A percentile compares a stretch with the other conserved stretches of the same genome.
These are phyloP conservation scores for Vachellia collinsii DNA, from an alignment of 306 rosid species.

Conservation along the genomic window DNA sequence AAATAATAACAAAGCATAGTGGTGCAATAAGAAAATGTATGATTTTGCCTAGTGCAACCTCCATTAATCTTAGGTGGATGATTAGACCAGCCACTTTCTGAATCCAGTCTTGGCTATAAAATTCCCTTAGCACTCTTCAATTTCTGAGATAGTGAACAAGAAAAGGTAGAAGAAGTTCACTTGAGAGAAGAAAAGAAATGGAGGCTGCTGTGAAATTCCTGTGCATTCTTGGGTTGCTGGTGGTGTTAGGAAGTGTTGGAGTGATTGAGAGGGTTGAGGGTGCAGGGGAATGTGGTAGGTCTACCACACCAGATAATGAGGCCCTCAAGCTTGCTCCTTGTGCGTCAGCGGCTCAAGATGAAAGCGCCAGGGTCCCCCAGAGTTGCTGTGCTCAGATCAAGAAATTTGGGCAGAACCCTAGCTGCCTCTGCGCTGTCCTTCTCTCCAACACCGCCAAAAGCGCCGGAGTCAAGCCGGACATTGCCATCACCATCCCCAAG, in stretches of 20 bases:
- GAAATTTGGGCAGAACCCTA: conserved; percentile 54
- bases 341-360: conserved; percentile 58
- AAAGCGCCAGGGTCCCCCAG: conserved; percentile 50
- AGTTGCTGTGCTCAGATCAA: conserved; percentile 56
- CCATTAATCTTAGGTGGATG: conserved; percentile 53
- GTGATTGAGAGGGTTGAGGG: conserved; percentile 40
- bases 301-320: conserved; percentile 56
- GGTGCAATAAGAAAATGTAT: conserved; percentile 33
- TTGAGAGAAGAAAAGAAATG: conserved; percentile 22
- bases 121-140: conserved; percentile 31
- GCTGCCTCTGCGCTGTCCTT: conserved; percentile 61
- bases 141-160: background rate
- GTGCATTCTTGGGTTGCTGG: conserved; percentile 48
- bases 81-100: conserved; percentile 42
- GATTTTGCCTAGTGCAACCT: conserved; percentile 50
- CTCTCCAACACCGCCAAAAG: conserved; percentile 56
- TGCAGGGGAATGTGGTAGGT: conserved; percentile 65
- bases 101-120: conserved; percentile 40
- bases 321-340: conserved; percentile 65
- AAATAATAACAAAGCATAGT: conserved; percentile 31
- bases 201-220: conserved; percentile 44
- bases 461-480: conserved; percentile 47
- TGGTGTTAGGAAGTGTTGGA: conserved; percentile 36
- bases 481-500: conserved; percentile 67
- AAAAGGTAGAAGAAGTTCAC: background rate